phyloP scores from a whole-genome alignment of 805 yeast genomes.

The Candida maltosa region DNA sequence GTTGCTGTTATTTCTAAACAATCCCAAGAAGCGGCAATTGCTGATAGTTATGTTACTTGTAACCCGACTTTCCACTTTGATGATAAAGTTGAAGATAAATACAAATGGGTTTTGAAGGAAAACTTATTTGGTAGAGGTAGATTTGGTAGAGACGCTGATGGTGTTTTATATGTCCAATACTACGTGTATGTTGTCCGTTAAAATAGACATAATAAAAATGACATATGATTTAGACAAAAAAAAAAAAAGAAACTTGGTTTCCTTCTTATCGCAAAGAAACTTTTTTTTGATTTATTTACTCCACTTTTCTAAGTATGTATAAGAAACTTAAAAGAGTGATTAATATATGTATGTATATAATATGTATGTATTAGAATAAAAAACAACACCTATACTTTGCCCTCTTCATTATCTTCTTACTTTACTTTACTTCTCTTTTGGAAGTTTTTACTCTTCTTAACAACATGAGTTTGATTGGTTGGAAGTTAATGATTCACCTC shows the following conservation, averaged over 20 bases:
- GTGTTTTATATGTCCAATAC: constrained; percentile 53
- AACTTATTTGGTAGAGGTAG: constrained; percentile 59
- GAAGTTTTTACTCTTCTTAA: constrained; percentile 10
- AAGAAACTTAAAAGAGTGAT: too few species aligned
- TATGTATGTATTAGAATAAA: too few species aligned
- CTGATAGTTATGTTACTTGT: constrained; percentile 47
- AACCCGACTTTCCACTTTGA: constrained; percentile 46
- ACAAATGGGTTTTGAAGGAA: constrained; percentile 48
- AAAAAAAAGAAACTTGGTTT: too few species aligned
- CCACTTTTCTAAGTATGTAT: too few species aligned
- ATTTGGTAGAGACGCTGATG: constrained; percentile 47
- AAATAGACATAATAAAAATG: constrained; percentile 1
- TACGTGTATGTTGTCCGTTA: constrained; percentile 36
- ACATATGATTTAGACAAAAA: too few species aligned
- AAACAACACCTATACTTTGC: too few species aligned
- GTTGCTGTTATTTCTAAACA: constrained; percentile 35
- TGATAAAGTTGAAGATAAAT: constrained; percentile 38
- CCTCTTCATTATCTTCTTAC: neutral
- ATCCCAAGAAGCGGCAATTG: constrained; percentile 30
- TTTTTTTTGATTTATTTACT: too few species aligned
- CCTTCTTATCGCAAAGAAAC: too few species aligned
- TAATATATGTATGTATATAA: too few species aligned
- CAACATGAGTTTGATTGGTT: constrained; percentile 40
- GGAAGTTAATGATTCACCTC: constrained; percentile 57
- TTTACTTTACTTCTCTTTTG: neutral